Percentiles rank a stretch among this genome's conserved stretches.
These are phyloP conservation scores for Pythium phragmitis DNA, from an alignment of 352 stramenopile genomes.

Conservation along the genomic window DNA sequence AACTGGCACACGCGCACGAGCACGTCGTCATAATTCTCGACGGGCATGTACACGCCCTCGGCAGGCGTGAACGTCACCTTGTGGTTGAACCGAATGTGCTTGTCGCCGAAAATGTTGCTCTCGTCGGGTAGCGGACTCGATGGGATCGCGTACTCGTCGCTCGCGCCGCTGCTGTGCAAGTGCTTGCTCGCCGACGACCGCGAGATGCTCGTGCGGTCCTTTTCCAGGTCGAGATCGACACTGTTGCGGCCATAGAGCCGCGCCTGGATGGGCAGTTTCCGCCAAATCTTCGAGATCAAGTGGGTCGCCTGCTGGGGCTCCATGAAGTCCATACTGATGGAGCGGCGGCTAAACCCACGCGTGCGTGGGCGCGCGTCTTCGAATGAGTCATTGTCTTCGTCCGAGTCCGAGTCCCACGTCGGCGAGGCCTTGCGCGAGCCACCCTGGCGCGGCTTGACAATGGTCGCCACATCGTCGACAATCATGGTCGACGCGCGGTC, in stretches of 20 bases:
- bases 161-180: constrained; percentile 5
- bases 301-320: constrained; percentile 62
- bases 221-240: constrained; percentile 31
- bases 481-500: constrained; percentile 34
- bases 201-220: constrained; percentile 31
- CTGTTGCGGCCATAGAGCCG: constrained; percentile 36
- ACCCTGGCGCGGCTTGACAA: constrained; percentile 42
- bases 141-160: constrained; percentile 28
- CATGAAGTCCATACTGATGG: constrained; percentile 80
- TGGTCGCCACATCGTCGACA: constrained; percentile 48
- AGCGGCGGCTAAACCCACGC: constrained; percentile 56
- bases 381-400: constrained; percentile 50
- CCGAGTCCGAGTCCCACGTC: constrained; percentile 64
- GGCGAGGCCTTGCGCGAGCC: constrained; percentile 1
- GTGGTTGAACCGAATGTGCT: constrained; percentile 46
- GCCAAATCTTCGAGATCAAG: constrained; percentile 80
- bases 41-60: constrained; percentile 38
- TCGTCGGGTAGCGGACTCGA: constrained; percentile 44
- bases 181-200: constrained; percentile 28
- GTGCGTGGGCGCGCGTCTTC: constrained; percentile 56
- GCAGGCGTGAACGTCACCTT: constrained; percentile 33
- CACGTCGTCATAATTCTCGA: constrained; percentile 82
- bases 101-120: constrained; percentile 43
- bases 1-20: constrained; percentile 72
- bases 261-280: constrained; percentile 74